Evolutionary conservation across 2,329 filamentous ascomycete species (phyloP), one percentile per base, ranked within the genome.

Genomic region (Alternaria rosae): DNA sequence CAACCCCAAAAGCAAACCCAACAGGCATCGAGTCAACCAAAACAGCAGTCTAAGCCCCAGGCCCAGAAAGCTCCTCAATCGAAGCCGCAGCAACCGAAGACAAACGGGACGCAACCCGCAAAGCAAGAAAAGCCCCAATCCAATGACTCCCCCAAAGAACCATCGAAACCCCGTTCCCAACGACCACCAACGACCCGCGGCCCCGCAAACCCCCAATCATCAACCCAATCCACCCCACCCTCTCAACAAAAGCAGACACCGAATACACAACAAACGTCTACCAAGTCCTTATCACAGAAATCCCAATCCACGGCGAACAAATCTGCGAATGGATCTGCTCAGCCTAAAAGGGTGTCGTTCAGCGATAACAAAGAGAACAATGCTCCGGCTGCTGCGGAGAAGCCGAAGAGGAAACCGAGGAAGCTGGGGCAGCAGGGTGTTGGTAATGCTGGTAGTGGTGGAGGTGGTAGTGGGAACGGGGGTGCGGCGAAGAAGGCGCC

Each of bases 351-450:
- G 38, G 12, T 28, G 43, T 62, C 65, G 5, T 62, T 70, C 1
- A 43, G 45, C 3, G 57, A 62, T 0, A 66, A 57, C 7, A 70
- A 71, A 23, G 68, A 74, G 48, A 71, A 69, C 11, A 70, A 64
- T 12, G 5, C 61, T 1, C 32, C 70, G 30, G 42, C 57, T n/a
- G 42, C 61, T 1, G n/a, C 63, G 12, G 56, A 66, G 7, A 51
- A 47, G 15, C 63, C 66, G 25, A 62, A 59, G 28, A 67, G 62
- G 25, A 76, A 75, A 55, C 74, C 73, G 1, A 71, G 72, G 23
- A 77, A 77, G 32, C 21, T 77, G 41, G 58, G 59, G 10, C 32
- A 66, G 4, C 73, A 67, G 44, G 61, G 57, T 35, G 57, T 55
- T 10, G 63, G 47, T 50, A 4, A 7, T n/a, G 32, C 13, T n/a